Base-by-base conservation (phyloP, 768 basidiomycete genomes). In the Leccinum ochraceum region DNA sequence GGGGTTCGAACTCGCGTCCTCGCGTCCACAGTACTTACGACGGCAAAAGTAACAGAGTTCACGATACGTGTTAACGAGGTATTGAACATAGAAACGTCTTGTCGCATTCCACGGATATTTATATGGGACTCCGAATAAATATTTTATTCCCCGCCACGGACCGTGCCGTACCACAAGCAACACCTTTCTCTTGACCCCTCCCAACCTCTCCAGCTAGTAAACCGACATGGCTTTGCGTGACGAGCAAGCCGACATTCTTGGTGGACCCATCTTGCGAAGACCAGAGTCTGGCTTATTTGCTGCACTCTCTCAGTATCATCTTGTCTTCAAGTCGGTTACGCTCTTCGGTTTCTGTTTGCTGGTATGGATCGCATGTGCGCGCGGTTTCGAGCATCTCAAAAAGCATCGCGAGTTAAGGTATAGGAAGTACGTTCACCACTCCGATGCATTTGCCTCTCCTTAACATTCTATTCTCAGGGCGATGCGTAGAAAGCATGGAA, bases 401-500 rank as follows among this genome's bases (percentile, higher is more conserved):
- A 78, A 79, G 69, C 86, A 84, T 83, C 79, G 80, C 60, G 90
- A 92, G 69, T 77, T 80, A 66, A 77, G 80, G 36, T 86, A 87
- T 70, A 85, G 83, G 74, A 76, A 89, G 90, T 90, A 66, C 59
- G 86, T 76, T 6, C 17, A 51, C 37, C 46, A 30, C 56, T 34
- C n/a, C 13, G 44, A 14, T 37, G 30, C 36, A 48, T 28, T 53
- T 61, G 22, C 30, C 9, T 28, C 9, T 36, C 9, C 61, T 67
- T 71, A 36, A 71, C 57, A 59, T 61, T 36, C 60, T 44, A 36
- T 63, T 59, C 13, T 39, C 64, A 92, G 89, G 67, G 80, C 86
- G 63, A 86, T 86, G 80, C 85, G 92, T 61, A 79, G 92, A 64
- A 80, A 83, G 75, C 85, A 92, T 69, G 92, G 92, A 51, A 94